A percentile compares a stretch with the other conserved stretches of the same genome.
Evolutionary conservation across 2,329 filamentous ascomycete species (phyloP).

Genomic region (Penicillium sp.): DNA sequence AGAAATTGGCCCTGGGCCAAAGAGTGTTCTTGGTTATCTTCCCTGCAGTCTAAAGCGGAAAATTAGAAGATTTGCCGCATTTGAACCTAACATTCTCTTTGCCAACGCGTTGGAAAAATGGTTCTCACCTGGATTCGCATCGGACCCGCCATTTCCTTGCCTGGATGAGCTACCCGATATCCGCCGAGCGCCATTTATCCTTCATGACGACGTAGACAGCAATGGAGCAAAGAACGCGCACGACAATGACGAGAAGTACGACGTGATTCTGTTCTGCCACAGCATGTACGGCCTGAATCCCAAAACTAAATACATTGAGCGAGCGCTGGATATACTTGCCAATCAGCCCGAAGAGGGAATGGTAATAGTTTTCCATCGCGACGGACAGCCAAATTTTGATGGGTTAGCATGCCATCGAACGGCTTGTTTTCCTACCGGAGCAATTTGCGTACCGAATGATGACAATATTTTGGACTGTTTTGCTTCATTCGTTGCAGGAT

Average conservation of each 20-base stretch:
- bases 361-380: slow-evolving; percentile 53
- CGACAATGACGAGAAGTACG: slow-evolving; percentile 37
- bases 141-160: slow-evolving; percentile 16
- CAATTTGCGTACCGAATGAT: slow-evolving; percentile 41
- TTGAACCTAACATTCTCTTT: slow-evolving; percentile 49
- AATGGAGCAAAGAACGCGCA: not conserved
- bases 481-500: slow-evolving; percentile 49
- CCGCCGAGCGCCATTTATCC: slow-evolving; percentile 6
- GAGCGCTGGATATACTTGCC: slow-evolving; percentile 45
- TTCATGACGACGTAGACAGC: slow-evolving; percentile 13
- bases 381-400: slow-evolving; percentile 39
- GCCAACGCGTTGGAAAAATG: slow-evolving; percentile 41
- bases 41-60: slow-evolving; percentile 37
- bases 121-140: slow-evolving; percentile 29
- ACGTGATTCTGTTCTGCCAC: slow-evolving; percentile 57
- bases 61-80: slow-evolving; percentile 49
- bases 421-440: slow-evolving; percentile 44
- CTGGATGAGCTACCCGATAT: slow-evolving; percentile 6
- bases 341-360: slow-evolving; percentile 29
- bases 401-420: slow-evolving; percentile 46
- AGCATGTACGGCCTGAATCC: slow-evolving; percentile 57
- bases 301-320: slow-evolving; percentile 43
- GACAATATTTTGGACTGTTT: slow-evolving; percentile 48
- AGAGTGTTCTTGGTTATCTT: slow-evolving; percentile 49
- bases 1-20: slow-evolving; percentile 55